These are phyloP conservation scores for Rhododendron williamsianum DNA, from an alignment of 148 eudicot species.

Conservation along the genomic window DNA sequence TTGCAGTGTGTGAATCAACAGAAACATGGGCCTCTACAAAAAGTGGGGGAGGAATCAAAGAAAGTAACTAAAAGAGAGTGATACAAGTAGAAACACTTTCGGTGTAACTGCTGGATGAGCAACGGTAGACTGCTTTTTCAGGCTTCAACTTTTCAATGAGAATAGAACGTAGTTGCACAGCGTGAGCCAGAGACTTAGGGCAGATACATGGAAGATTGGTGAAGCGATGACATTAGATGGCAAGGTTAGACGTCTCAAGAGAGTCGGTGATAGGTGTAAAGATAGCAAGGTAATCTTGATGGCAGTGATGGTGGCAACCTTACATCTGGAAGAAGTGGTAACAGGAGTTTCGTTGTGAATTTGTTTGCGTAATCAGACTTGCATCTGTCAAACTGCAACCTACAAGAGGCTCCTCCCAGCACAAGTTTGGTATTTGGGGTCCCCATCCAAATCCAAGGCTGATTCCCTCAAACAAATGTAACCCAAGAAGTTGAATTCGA, in stretches of 20 bases:
- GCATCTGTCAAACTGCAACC: background rate
- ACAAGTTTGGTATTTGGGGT: background rate
- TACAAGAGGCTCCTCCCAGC: background rate
- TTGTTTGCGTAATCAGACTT: background rate
- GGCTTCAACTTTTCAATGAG: background rate
- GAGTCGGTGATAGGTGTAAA: background rate
- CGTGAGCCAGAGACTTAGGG: background rate
- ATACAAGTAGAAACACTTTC: background rate
- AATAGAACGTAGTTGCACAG: background rate
- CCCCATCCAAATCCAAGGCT: background rate
- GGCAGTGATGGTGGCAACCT: background rate
- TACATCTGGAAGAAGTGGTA: background rate
- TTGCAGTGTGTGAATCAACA: background rate
- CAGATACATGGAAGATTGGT: background rate
- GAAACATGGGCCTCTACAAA: background rate
- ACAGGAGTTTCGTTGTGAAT: background rate
- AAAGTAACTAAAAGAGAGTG: background rate
- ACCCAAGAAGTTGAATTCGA: constrained; percentile 2
- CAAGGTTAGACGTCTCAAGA: background rate
- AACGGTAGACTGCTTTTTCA: background rate
- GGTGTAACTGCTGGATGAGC: background rate
- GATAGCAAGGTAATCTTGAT: background rate
- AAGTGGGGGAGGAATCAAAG: background rate
- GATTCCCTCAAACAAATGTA: background rate
- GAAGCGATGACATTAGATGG: background rate